Evolutionary conservation across 1,284 basidiomycete genomes (phyloP).

Genomic region (Trametes sp.): DNA sequence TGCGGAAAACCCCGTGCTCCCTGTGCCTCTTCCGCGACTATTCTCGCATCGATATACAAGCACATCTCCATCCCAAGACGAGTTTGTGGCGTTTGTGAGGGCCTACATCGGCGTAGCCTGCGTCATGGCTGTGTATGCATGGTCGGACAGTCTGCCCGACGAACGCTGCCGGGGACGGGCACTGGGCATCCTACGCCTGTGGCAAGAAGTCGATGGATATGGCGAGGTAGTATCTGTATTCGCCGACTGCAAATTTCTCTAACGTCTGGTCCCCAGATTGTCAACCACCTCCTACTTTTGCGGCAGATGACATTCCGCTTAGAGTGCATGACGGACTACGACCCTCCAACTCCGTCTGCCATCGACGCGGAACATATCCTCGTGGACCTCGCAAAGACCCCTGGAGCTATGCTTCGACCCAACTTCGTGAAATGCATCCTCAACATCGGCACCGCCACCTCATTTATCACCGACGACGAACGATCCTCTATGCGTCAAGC

Average conservation of each 20-base stretch:
- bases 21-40: conserved; percentile 44
- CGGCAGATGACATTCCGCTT: conserved; percentile 70
- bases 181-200: conserved; percentile 67
- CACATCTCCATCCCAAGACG: conserved; percentile 53
- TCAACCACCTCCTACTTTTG: conserved; percentile 69
- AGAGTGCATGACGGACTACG: conserved; percentile 67
- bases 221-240: conserved; percentile 55
- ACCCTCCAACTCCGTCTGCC: conserved; percentile 65
- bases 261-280: conserved; percentile 53
- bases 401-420: conserved; percentile 63
- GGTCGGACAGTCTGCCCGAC: conserved; percentile 79
- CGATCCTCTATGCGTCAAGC: conserved; percentile 62
- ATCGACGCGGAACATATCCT: conserved; percentile 74
- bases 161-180: conserved; percentile 67
- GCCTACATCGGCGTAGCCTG: conserved; percentile 71
- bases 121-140: conserved; percentile 78
- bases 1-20: conserved; percentile 50
- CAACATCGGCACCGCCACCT: conserved; percentile 58
- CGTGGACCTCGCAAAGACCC: conserved; percentile 63
- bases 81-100: conserved; percentile 68
- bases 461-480: conserved; percentile 67
- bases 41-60: conserved; percentile 41
- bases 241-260: neutral
- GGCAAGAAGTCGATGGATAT: conserved; percentile 74
- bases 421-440: conserved; percentile 65